A percentile compares a stretch with the other conserved stretches of the same genome.
Conservation (phyloP, 495 filamentous ascomycete genomes). For the Neurospora tetrasperma region DNA sequence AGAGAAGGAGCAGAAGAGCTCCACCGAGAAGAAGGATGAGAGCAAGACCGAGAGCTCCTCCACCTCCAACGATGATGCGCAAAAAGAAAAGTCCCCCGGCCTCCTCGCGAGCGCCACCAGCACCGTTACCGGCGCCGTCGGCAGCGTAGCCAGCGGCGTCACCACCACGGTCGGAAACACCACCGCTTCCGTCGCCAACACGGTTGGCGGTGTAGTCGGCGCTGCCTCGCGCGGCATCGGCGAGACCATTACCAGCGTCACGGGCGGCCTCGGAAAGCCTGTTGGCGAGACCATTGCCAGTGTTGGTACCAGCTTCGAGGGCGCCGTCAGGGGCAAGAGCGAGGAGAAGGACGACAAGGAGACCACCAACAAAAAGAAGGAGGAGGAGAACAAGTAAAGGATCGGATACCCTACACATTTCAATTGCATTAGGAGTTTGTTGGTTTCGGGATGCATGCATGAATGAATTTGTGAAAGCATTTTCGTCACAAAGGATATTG, state of each 20-base stretch:
- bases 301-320: constrained; percentile 49
- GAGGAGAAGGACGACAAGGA: constrained; percentile 49
- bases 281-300: constrained; percentile 56
- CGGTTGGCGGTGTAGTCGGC: constrained; percentile 58
- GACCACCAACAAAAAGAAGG: constrained; percentile 46
- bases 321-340: constrained; percentile 40
- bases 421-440: background rate
- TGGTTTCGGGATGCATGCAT: background rate
- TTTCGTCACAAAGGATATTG: background rate
- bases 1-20: background rate
- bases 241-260: constrained; percentile 37
- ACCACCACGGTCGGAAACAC: constrained; percentile 43
- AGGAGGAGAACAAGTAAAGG: background rate
- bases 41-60: background rate
- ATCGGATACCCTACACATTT: background rate
- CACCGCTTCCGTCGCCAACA: constrained; percentile 59
- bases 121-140: constrained; percentile 49
- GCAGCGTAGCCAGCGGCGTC: constrained; percentile 48
- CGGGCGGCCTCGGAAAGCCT: constrained; percentile 52
- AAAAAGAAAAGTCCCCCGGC: background rate
- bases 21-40: background rate
- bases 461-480: background rate
- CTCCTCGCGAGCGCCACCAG: background rate
- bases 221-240: constrained; percentile 46
- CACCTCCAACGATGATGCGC: background rate